Evolutionary conservation across 2,329 filamentous ascomycete genomes (phyloP).

Genomic region (Capronia coronata): DNA sequence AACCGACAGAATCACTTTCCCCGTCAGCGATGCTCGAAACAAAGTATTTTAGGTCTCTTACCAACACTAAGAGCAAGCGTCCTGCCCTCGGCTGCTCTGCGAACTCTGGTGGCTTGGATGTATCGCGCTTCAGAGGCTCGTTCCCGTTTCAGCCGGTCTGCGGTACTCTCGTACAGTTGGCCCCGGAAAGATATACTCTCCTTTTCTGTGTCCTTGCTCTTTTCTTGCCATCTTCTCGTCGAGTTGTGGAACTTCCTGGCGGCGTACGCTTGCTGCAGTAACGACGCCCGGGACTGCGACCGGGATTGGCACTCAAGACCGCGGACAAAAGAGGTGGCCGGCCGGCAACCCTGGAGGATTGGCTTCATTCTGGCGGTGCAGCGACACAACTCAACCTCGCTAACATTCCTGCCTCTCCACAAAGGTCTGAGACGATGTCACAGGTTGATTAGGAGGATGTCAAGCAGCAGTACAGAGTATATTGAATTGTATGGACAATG

Average conservation of each 20-base stretch:
- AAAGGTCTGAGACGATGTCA: not conserved
- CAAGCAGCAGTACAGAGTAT: not conserved
- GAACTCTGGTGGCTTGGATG: conserved; percentile 23
- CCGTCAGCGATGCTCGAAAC: conserved; percentile 14
- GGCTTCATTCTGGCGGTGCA: not conserved
- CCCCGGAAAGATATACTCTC: conserved; percentile 44
- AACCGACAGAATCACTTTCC: conserved; percentile 46
- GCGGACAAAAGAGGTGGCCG: conserved; percentile 10
- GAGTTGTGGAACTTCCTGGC: conserved; percentile 16
- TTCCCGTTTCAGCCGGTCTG: conserved; percentile 53
- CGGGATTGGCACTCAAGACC: conserved; percentile 5
- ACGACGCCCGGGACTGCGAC: not conserved
- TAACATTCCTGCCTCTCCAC: not conserved
- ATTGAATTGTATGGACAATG: not conserved
- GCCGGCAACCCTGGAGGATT: conserved; percentile 11
- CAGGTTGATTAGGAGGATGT: not conserved
- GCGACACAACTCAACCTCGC: not conserved
- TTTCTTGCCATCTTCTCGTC: conserved; percentile 5
- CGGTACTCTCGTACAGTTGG: conserved; percentile 57
- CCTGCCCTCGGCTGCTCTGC: conserved; percentile 4
- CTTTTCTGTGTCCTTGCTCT: conserved; percentile 7
- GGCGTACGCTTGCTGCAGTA: conserved; percentile 1
- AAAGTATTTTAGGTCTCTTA: conserved; percentile 21
- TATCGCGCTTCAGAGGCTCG: conserved; percentile 37
- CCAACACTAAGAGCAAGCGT: conserved; percentile 31